Evolutionary conservation across 176 grass and related monocot species (phyloP).

Genomic region (Tillandsia leiboldiana): DNA sequence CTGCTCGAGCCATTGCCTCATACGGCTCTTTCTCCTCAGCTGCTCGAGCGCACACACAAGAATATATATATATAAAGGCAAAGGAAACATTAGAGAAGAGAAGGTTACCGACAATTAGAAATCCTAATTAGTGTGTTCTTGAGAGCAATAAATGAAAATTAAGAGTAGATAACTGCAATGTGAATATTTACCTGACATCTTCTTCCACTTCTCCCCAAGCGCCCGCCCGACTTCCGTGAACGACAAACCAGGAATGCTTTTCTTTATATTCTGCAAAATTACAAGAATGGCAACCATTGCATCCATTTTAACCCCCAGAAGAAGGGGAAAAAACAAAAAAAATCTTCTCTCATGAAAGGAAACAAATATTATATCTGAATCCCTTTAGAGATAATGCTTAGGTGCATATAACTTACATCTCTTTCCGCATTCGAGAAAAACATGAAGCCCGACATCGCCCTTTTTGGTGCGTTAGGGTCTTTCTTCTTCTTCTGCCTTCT

Average conservation of each 20-base stretch:
- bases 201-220: constrained; percentile 73
- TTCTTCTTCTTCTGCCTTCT: constrained; percentile 87
- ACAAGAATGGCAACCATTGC: constrained; percentile 12
- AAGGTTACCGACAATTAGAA: not conserved
- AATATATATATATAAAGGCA: not conserved
- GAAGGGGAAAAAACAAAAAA: no score
- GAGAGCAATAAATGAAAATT: not conserved
- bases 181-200: constrained; percentile 47
- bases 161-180: not conserved
- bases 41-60: not conserved
- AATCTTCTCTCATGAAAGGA: no score
- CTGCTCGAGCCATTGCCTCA: constrained; percentile 41
- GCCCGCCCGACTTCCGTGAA: constrained; percentile 63
- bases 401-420: constrained; percentile 40
- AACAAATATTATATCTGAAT: not conserved
- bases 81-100: not conserved
- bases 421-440: constrained; percentile 94
- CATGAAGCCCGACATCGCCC: constrained; percentile 88
- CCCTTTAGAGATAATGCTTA: not conserved
- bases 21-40: constrained; percentile 63
- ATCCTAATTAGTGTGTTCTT: not conserved
- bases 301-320: no score
- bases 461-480: constrained; percentile 94
- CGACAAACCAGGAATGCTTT: constrained; percentile 46
- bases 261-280: constrained; percentile 62